phyloP scores from a whole-genome alignment of 2,329 filamentous ascomycete species.

The Hymenoscyphus albidus region DNA sequence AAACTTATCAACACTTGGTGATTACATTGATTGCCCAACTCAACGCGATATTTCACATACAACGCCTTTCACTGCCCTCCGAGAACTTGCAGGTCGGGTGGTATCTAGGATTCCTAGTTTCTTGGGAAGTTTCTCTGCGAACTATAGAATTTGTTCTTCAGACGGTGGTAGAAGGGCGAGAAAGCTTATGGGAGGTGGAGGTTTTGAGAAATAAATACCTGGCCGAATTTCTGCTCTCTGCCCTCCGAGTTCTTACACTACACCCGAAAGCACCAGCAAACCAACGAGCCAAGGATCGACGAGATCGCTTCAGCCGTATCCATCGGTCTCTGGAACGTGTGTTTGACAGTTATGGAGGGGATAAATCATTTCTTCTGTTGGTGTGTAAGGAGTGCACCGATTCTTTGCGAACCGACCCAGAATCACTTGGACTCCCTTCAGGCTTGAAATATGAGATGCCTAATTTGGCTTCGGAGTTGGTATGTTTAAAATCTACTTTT shows the following conservation, averaged over 20 bases:
- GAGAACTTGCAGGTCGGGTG: conserved; percentile 36
- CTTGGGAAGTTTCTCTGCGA: conserved; percentile 40
- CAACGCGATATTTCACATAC: conserved; percentile 39
- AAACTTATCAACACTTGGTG: conserved; percentile 38
- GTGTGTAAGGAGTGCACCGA: conserved; percentile 39
- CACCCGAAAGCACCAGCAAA: conserved; percentile 37
- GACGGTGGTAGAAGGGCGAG: conserved; percentile 37
- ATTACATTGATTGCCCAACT: conserved; percentile 38
- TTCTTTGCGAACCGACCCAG: conserved; percentile 36
- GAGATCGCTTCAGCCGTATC: conserved; percentile 39
- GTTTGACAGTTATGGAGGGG: conserved; percentile 39
- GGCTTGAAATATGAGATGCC: conserved; percentile 37
- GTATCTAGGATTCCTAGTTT: conserved; percentile 39
- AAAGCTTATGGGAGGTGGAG: conserved; percentile 30
- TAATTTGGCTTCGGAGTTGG: conserved; percentile 38
- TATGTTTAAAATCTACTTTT: conserved; percentile 21
- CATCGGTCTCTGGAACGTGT: conserved; percentile 38
- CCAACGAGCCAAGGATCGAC: conserved; percentile 36
- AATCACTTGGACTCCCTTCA: conserved; percentile 35
- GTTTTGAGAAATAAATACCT: conserved; percentile 38
- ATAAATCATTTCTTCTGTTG: conserved; percentile 39
- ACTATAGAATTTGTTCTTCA: conserved; percentile 40
- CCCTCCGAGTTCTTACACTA: conserved; percentile 38
- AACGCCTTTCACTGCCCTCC: conserved; percentile 40
- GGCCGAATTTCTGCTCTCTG: conserved; percentile 38